Conservation (phyloP, 441 rosid genomes). For the Gossypium schwendimanii region DNA sequence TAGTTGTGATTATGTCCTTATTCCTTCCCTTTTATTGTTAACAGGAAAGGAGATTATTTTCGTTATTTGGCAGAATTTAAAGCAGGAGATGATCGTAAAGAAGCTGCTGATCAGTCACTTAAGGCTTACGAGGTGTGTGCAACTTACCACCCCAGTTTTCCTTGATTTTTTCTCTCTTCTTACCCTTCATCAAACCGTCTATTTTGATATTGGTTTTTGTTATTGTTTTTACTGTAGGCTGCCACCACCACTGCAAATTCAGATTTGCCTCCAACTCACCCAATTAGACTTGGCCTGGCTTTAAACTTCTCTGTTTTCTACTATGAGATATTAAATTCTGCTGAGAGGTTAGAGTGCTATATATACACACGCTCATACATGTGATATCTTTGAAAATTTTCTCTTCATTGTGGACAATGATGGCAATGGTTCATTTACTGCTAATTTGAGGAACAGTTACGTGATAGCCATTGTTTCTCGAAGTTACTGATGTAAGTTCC, state of each 20-base stretch:
- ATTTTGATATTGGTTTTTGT: conserved; percentile 2
- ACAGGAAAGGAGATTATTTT: conserved; percentile 87
- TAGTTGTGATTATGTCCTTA: not conserved
- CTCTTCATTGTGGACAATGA: not conserved
- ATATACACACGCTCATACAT: not conserved
- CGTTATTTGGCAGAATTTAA: conserved; percentile 88
- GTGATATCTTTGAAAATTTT: not conserved
- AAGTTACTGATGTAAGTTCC: not conserved
- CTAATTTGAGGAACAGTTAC: not conserved
- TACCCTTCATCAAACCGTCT: not conserved
- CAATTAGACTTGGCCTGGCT: conserved; percentile 85
- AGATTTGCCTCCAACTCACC: conserved; percentile 78
- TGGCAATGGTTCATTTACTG: not conserved
- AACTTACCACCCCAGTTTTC: not conserved
- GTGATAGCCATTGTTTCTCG: not conserved
- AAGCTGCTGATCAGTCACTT: conserved; percentile 81
- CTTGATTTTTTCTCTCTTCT: not conserved
- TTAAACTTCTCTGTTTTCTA: conserved; percentile 85
- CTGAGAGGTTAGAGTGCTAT: conserved; percentile 46
- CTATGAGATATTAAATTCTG: conserved; percentile 85
- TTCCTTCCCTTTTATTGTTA: not conserved
- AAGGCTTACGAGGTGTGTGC: conserved; percentile 69
- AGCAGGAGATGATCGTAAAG: conserved; percentile 59
- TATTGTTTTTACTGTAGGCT: conserved; percentile 41
- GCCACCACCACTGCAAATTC: conserved; percentile 54